Base-by-base conservation (phyloP, 345 rosid species). In the Hypericum perforatum region DNA sequence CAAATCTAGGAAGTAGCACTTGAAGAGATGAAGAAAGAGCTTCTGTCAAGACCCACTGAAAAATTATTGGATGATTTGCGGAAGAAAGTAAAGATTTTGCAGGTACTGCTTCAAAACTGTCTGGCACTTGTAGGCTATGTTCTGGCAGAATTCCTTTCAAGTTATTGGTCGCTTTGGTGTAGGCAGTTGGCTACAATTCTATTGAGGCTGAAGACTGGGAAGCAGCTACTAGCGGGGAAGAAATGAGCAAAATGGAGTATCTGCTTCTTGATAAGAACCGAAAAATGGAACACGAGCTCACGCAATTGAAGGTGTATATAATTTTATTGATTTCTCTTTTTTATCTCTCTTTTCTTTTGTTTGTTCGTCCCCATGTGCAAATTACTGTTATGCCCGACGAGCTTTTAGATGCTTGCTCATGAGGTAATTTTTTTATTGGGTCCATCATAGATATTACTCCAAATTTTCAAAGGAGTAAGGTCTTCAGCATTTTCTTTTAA, bases 201-300 rank as follows among this genome's bases (percentile, higher is more conserved):
- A 85, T 85, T 62, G 98, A 92, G 72, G 98, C 95, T 63, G 98
- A 92, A 74, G 95, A 92, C 68, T 92, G 97, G 98, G 98, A 92
- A 67, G 89, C 64, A 42, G 98, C 98, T 58, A 83, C 98, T 49
- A 67, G 73, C 40, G 89, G 89, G 57, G 91, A 88, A 66, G 98
- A 88, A 78, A 92, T 88, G 95, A 88, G 95, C 84, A 85, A 81
- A 76, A 83, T 92, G 98, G 98, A 92, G 70, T 85, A 84, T 53
- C 96, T 92, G 68, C 95, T 92, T 66, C 98, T 92, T 53, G 98
- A 92, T 70, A 92, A 92, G 79, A 92, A 88, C 70, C 74, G 82
- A 61, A 92, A 79, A 74, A 84, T 92, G 95, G 98, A 92, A 61
- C 98, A 92, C 63, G 89, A 92, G 65, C 84, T 82, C 56, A 92